Conservation (phyloP, 371 early-diverging fungal genomes). For the Mortierella sp. region DNA sequence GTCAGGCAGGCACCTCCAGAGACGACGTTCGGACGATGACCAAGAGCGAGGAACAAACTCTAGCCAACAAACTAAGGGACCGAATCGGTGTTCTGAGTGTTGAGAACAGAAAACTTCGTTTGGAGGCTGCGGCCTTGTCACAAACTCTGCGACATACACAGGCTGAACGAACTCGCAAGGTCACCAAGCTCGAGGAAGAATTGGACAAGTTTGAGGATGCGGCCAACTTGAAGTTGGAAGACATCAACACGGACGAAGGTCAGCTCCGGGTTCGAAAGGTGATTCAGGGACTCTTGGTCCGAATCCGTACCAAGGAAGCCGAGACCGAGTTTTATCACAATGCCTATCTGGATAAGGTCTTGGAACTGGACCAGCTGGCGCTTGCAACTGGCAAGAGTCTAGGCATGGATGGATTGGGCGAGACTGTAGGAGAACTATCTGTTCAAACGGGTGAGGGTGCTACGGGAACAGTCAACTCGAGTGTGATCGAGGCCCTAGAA, state of each 20-base stretch:
- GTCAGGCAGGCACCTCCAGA: slow-evolving; percentile 21
- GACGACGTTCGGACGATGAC: slow-evolving; percentile 32
- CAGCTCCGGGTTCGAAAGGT: slow-evolving; percentile 47
- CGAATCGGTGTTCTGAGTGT: slow-evolving; percentile 39
- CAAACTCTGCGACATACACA: slow-evolving; percentile 39
- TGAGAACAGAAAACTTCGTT: slow-evolving; percentile 44
- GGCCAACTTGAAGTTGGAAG: slow-evolving; percentile 27
- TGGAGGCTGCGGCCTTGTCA: slow-evolving; percentile 34
- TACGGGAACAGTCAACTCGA: background rate
- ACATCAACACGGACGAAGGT: slow-evolving; percentile 40
- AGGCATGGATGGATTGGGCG: slow-evolving; percentile 1
- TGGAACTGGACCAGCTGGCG: slow-evolving; percentile 52
- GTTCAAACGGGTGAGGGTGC: too few relatives aligned
- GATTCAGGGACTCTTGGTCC: slow-evolving; percentile 46
- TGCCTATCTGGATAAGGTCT: slow-evolving; percentile 49
- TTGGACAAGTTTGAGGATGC: slow-evolving; percentile 43
- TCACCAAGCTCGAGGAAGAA: slow-evolving; percentile 39
- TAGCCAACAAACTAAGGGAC: slow-evolving; percentile 47
- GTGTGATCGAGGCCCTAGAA: slow-evolving; percentile 34
- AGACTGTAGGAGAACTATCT: too few relatives aligned
- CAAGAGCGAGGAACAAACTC: slow-evolving; percentile 28
- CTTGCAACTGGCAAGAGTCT: slow-evolving; percentile 32
- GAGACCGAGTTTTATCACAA: slow-evolving; percentile 53
- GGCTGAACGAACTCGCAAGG: slow-evolving; percentile 42
- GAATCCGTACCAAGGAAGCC: slow-evolving; percentile 51